These are phyloP conservation scores for Globisporangium echinulatum DNA, from an alignment of 352 stramenopile genomes.

Conservation along the genomic window DNA sequence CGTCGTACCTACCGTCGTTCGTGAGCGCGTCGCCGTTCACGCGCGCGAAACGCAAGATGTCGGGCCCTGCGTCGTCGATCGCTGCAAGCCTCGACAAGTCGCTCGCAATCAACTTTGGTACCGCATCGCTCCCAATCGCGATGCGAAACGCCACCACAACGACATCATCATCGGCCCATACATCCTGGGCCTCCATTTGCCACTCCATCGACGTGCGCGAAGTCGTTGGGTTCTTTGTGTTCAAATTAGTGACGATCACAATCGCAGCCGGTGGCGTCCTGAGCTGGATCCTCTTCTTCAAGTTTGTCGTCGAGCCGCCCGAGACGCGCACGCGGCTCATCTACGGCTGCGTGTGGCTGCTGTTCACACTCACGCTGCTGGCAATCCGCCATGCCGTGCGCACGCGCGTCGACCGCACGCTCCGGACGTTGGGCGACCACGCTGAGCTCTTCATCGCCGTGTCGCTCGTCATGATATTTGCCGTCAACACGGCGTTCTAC, in stretches of 20 bases:
- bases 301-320: constrained; percentile 51
- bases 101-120: constrained; percentile 15
- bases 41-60: constrained; percentile 59
- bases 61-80: constrained; percentile 30
- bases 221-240: constrained; percentile 35
- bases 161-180: constrained; percentile 5
- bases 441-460: constrained; percentile 64
- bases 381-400: constrained; percentile 41
- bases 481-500: constrained; percentile 69
- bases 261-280: constrained; percentile 41
- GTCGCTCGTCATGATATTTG: constrained; percentile 60
- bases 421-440: constrained; percentile 43
- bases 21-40: constrained; percentile 14
- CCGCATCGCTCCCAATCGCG: constrained; percentile 10
- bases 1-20: constrained; percentile 20
- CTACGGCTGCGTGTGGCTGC: constrained; percentile 46
- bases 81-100: constrained; percentile 24
- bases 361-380: constrained; percentile 38
- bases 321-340: constrained; percentile 33
- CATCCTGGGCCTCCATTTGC: constrained; percentile 18
- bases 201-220: constrained; percentile 34
- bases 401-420: constrained; percentile 27
- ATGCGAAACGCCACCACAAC: background rate
- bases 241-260: constrained; percentile 30
- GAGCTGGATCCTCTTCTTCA: constrained; percentile 61